Base-by-base conservation (phyloP, 2,329 filamentous ascomycete genomes). In the Diaporthe batatas region DNA sequence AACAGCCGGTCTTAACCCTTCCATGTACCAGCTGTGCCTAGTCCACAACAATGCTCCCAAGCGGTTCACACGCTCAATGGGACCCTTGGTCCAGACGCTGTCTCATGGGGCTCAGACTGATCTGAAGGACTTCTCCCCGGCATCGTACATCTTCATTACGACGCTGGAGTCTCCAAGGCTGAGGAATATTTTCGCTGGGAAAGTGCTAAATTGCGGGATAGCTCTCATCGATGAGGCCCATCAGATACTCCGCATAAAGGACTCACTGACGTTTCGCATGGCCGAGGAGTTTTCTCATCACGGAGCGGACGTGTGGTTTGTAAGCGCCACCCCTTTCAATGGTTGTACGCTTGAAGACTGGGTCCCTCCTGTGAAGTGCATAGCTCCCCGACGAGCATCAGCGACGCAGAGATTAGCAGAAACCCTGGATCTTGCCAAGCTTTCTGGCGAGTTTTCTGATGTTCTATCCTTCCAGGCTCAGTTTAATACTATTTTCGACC, bases 11-110 rank as follows among this genome's bases (percentile, higher is more conserved):
- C 64, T 73, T 14, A 71, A 23, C n/a, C 16, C 64, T 3, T 55
- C 57, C 1, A 39, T 47, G 6, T 73, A 71, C 44, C 39, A 62
- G 21, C 53, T 73, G 0, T 54, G 55, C 18, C 2, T 73, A 12
- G 72, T 73, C 2, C 70, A 69, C 57, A 34, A 53, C n/a, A 58
- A 67, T 7, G 59, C 65, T 1, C 68, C 72, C 2, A 3, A n/a
- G 21, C 42, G 70, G 14, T 64, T 73, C 25, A 71, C 32, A 18
- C 72, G 68, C 3, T 6, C n/a, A 2, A 36, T 67, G 16, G 23
- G 6, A 14, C 62, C 62, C 2, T 8, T 65, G 44, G 29, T 51
- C 32, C 18, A 65, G 12, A 65, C 44, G 1, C 7, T 65, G 1
- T 65, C 62, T n/a, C 29, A 29, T 21, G 62, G 62, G 6, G 44